phyloP scores from a whole-genome alignment of 1,139 yeast genomes.

The Kodamaea sp. region DNA sequence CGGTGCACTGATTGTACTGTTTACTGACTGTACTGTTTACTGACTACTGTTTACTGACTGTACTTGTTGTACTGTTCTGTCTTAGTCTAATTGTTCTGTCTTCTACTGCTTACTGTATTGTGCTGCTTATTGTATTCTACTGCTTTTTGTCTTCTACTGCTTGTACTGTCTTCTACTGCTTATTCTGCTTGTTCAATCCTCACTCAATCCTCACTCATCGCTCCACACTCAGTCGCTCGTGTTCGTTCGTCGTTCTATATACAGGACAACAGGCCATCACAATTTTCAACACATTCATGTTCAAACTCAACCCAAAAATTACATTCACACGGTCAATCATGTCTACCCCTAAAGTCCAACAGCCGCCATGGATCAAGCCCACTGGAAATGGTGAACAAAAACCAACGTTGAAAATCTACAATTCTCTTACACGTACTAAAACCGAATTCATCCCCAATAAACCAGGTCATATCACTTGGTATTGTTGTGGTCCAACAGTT shows the following conservation, averaged over 20 bases:
- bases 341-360: conserved; percentile 24
- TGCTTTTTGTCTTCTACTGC: no score
- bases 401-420: conserved; percentile 47
- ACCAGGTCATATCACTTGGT: conserved; percentile 78
- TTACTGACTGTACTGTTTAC: no score
- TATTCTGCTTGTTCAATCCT: no score
- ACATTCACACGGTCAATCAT: conserved; percentile 5
- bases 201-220: no score
- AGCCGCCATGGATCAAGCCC: conserved; percentile 42
- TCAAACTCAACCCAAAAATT: neutral
- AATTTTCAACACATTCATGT: neutral
- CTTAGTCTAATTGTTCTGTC: no score
- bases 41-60: no score
- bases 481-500: conserved; percentile 99
- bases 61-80: no score
- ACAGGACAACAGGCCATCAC: neutral
- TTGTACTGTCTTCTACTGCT: no score
- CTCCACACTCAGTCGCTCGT: no score
- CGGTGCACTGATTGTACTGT: conserved; percentile 1
- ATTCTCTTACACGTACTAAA: conserved; percentile 80
- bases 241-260: no score
- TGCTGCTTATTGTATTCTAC: no score
- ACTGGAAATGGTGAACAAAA: conserved; percentile 9
- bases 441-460: conserved; percentile 67
- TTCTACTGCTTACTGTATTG: no score